Base-by-base conservation (phyloP, 2,329 filamentous ascomycete genomes). In the Alternaria sp. region DNA sequence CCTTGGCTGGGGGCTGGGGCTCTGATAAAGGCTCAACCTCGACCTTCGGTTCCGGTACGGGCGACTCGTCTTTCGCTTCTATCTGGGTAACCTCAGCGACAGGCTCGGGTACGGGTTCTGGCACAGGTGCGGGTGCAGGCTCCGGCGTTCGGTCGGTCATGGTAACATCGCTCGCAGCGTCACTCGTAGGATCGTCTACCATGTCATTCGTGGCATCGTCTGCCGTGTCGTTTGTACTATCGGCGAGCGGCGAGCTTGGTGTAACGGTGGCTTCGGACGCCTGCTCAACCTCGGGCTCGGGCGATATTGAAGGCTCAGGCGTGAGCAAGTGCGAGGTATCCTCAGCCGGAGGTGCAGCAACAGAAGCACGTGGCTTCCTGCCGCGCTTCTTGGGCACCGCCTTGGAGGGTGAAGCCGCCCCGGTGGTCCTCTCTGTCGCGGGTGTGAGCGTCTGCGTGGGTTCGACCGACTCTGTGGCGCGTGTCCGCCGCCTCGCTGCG, bases 61-160 rank as follows among this genome's bases (percentile, higher is more conserved):
- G 57, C 43, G 57, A 61, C 46, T 66, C 83, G 68, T 89, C 86
- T 78, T 93, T 93, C 70, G 91, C 81, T 47, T 86, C 87, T 17
- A 86, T 83, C 43, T 86, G 84, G n/a, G 92, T 94, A 66, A 93
- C 92, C 74, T 97, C 92, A 64, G 88, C 86, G 43, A 95, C 40
- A 28, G 63, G 63, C 23, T 65, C 63, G 30, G 74, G 69, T 36
- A 67, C 89, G 15, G 61, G 26, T 19, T 64, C 66, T 6, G 65
- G 61, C 12, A 83, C 47, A 8, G 61, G 61, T 80, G 51, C 69
- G 36, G 67, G 83, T 32, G 50, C 43, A 4, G 57, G 55, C 36
- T 74, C 49, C 13, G 61, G 64, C 80, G 50, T 69, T 47, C 63
- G 84, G 67, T 89, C 87, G 77, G 93, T 93, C 72, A 91, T 81